A percentile compares a stretch with the other conserved stretches of the same genome.
phyloP scores from a whole-genome alignment of 2,329 filamentous ascomycete genomes.

The Colletotrichum tropicale region DNA sequence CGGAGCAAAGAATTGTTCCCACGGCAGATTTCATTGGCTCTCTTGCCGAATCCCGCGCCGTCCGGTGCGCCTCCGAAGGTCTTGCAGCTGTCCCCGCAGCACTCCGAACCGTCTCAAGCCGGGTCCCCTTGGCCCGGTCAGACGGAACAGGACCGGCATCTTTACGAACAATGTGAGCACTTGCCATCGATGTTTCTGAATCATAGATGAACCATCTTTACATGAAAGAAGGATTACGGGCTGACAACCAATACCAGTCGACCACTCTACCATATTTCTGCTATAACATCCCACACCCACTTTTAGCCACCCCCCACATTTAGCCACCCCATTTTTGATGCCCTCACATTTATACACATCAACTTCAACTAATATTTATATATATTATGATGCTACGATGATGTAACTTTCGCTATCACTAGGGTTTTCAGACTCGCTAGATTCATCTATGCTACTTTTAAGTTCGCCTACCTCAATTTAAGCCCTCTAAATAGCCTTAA shows the following conservation, averaged over 20 bases:
- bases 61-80: neutral
- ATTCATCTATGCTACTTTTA: too few relatives aligned
- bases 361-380: too few relatives aligned
- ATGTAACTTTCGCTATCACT: too few relatives aligned
- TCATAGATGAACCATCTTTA: rapidly evolving
- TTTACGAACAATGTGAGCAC: neutral
- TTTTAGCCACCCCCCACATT: too few relatives aligned
- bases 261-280: neutral
- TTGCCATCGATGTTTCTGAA: neutral
- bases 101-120: neutral
- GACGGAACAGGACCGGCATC: neutral
- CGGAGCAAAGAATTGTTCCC: rapidly evolving
- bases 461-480: too few relatives aligned
- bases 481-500: too few relatives aligned
- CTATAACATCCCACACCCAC: too few relatives aligned
- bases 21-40: neutral
- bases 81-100: neutral
- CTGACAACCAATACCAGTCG: neutral
- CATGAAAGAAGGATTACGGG: neutral
- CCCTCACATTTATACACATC: too few relatives aligned
- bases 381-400: too few relatives aligned
- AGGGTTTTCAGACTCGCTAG: too few relatives aligned
- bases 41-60: neutral
- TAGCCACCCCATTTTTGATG: too few relatives aligned
- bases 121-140: neutral